These are phyloP conservation scores for Mycena maculata DNA, from an alignment of 768 basidiomycete genomes.

Conservation along the genomic window DNA sequence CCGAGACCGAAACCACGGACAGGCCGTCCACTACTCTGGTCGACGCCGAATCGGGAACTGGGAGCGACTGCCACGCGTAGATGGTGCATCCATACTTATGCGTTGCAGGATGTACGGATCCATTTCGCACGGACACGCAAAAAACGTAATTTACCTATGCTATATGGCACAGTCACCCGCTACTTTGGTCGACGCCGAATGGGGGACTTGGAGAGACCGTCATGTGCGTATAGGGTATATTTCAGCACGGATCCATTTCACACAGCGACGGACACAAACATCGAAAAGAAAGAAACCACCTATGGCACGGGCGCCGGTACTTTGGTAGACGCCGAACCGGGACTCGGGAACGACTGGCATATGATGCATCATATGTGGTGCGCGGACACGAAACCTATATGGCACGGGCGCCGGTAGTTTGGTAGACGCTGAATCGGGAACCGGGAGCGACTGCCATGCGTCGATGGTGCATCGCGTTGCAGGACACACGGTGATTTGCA, in stretches of 20 bases:
- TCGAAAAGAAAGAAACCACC: slow-evolving; percentile 13
- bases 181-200: too few species aligned
- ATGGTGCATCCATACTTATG: too few species aligned
- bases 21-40: slow-evolving; percentile 3
- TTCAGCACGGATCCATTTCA: slow-evolving; percentile 10
- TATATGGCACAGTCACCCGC: slow-evolving; percentile 21
- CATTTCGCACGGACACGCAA: slow-evolving; percentile 1
- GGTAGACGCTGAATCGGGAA: too few species aligned
- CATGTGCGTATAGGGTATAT: too few species aligned
- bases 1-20: slow-evolving; percentile 4
- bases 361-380: slow-evolving; percentile 1
- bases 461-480: too few species aligned
- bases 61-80: too few species aligned
- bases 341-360: slow-evolving; percentile 7
- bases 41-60: too few species aligned
- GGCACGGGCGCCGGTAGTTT: too few species aligned
- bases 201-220: too few species aligned
- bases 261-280: slow-evolving; percentile 26
- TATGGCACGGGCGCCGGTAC: slow-evolving; percentile 20
- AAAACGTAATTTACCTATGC: slow-evolving; percentile 9
- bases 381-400: neutral
- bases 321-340: slow-evolving; percentile 3
- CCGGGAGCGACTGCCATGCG: too few species aligned
- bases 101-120: too few species aligned
- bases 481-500: too few species aligned